Percentiles rank a stretch among this genome's conserved stretches.
These are phyloP conservation scores for Cystobasidium slooffiae DNA, from an alignment of 1,284 basidiomycete genomes.

Conservation along the genomic window DNA sequence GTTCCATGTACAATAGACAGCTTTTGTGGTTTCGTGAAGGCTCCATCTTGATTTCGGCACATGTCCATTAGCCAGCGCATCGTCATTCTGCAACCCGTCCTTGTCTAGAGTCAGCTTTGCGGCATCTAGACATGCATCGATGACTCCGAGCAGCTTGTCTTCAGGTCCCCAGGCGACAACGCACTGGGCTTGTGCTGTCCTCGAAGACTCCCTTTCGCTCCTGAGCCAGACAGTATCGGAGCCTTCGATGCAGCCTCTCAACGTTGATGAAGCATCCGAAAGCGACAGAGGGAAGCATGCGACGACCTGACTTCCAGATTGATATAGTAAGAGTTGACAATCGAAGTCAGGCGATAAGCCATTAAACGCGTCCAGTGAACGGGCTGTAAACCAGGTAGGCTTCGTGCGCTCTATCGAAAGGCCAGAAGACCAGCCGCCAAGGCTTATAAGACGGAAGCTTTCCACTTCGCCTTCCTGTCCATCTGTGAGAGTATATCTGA, in stretches of 20 bases:
- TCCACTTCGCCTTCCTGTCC: constrained; percentile 28
- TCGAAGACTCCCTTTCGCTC: constrained; percentile 38
- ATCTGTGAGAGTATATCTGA: constrained; percentile 21
- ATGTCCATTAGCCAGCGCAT: not conserved
- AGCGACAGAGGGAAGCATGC: constrained; percentile 47
- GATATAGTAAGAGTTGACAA: constrained; percentile 46
- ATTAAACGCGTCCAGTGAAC: constrained; percentile 23
- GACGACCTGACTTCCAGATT: constrained; percentile 16
- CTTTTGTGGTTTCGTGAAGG: constrained; percentile 2
- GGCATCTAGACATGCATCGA: constrained; percentile 30
- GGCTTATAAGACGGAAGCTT: constrained; percentile 20
- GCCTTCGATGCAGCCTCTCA: constrained; percentile 42
- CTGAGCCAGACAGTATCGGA: constrained; percentile 34
- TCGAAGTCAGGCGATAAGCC: constrained; percentile 36
- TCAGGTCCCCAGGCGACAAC: constrained; percentile 43
- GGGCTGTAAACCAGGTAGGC: constrained; percentile 48
- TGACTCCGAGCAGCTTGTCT: constrained; percentile 29
- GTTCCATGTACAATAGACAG: constrained; percentile 51
- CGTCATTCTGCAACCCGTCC: not conserved
- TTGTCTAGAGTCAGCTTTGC: constrained; percentile 21
- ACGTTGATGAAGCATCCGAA: constrained; percentile 17
- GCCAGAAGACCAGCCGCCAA: constrained; percentile 30
- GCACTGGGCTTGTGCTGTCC: constrained; percentile 22
- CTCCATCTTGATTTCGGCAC: constrained; percentile 8
- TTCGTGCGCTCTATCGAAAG: constrained; percentile 45